phyloP scores from a whole-genome alignment of 768 basidiomycete genomes.

The Fistulinella prunicolor region DNA sequence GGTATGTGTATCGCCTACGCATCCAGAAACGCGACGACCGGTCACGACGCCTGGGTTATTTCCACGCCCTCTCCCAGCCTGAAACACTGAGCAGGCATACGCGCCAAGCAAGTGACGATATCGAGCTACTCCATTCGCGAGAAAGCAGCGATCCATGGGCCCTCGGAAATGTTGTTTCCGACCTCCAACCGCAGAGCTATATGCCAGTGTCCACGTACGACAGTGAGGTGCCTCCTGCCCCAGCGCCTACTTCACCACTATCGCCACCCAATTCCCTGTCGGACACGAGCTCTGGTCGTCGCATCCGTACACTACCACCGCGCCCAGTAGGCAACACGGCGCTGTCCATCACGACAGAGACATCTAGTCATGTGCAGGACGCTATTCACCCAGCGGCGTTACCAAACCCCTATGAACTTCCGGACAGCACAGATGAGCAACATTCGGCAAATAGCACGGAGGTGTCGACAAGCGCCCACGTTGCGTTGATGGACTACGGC shows the following conservation, averaged over 20 bases:
- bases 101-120: slow-evolving; percentile 26
- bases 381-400: not conserved
- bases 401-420: slow-evolving; percentile 6
- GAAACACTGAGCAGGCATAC: slow-evolving; percentile 11
- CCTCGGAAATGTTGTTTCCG: slow-evolving; percentile 19
- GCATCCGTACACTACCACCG: slow-evolving; percentile 31
- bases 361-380: not conserved
- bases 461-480: slow-evolving; percentile 28
- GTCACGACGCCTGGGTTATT: slow-evolving; percentile 31
- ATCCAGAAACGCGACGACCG: slow-evolving; percentile 46
- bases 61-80: slow-evolving; percentile 27
- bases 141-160: slow-evolving; percentile 13
- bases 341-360: not conserved
- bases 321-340: slow-evolving; percentile 14
- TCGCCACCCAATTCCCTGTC: slow-evolving; percentile 8
- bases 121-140: slow-evolving; percentile 26
- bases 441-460: slow-evolving; percentile 18
- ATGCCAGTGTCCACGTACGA: slow-evolving; percentile 17
- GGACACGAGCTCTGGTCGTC: slow-evolving; percentile 14
- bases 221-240: slow-evolving; percentile 9
- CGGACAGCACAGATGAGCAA: slow-evolving; percentile 16
- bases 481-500: slow-evolving; percentile 31
- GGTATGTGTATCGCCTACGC: slow-evolving; percentile 52
- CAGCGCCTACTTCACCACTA: not conserved
- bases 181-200: slow-evolving; percentile 20